Evolutionary conservation across 805 yeast species (phyloP), one percentile per base, ranked within the genome.

Genomic region (Saccharomycopsis fodiens): DNA sequence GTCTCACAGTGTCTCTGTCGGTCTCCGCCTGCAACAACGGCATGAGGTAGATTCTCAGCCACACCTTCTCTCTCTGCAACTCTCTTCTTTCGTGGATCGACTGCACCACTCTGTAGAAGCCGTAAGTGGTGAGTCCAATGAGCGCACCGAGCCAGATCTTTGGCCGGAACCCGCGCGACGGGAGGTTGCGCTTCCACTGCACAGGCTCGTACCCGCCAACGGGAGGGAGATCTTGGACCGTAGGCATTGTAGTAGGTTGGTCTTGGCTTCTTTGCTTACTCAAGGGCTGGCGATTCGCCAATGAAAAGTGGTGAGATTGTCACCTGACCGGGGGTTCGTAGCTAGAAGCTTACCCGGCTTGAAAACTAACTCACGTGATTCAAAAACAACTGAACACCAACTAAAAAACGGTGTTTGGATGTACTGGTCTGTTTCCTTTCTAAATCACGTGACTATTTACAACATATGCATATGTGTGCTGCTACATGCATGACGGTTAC

Each of bases 151-250:
- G 71, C 68, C 82, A 85, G 37, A 84, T 69, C 36, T 77, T 67
- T 13, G 94, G 93, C 47, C 91, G 70, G 67, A 85, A 85, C 2
- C 95, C 95, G 55, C 95, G 72, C 2, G 91, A 68, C 20, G 95
- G 95, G 41, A 86, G 66, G 63, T 85, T 82, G 61, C 95, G 76
- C 67, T 82, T 82, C 95, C 95, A 86, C 67, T 85, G 95, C 50
- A 86, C 76, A 37, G 84, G 82, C 53, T 82, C 88, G 58, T 86
- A 85, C 51, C 95, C 95, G 47, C 85, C 86, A 56, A 76, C 69
- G 47, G 95, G 95, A 58, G 95, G 95, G 59, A 86, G 67, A 59
- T 86, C 95, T 72, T 86, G 95, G 32, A 64, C 64, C 52, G 53
- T 50, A 29, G 53, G 52, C 55, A 52, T 52, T 25, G 29, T 6